Base-by-base conservation (phyloP, 345 rosid species). In the Eucalyptus microcorys region DNA sequence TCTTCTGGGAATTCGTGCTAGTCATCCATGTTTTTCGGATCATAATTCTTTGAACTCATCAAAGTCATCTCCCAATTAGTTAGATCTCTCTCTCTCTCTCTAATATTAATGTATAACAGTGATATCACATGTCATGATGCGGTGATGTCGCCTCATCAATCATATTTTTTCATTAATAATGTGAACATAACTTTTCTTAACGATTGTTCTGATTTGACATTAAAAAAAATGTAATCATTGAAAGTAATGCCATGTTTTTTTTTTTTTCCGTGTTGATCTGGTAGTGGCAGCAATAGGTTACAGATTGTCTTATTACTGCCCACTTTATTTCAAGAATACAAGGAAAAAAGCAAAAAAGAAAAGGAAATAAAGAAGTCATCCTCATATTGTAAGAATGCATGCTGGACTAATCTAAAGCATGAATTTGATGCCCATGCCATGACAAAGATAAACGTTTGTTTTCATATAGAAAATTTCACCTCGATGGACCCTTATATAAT, bases 201-300 rank as follows among this genome's bases (percentile, higher is more conserved):
- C 2, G 0, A 1, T 59, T 0, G 7, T 27, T 27, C 8, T 1
- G 16, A 27, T 12, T 59, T 59, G 40, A 64, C 40, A n/a, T 64
- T 14, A n/a, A 64, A 14, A 64, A 61, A 64, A 64, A 14, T 64
- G 34, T 32, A 64, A 14, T n/a, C 32, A 15, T 64, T 1, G 0
- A n/a, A 64, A 14, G 19, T 64, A 64, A 64, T 64, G 37, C 19
- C 66, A 5, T 59, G 32, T 59, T 17, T 3, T 1, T 8, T n/a
- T n/a, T 45, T 49, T 49, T 24, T 57, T 10, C 4, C n/a, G 5
- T 5, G n/a, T 59, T 27, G n/a, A 59, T 59, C n/a, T 7, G 7
- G 66, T 59, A 59, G 11, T 59, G 32, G 32, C 14, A 59, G 32
- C 32, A 59, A 5, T 55, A 59, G 37, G 37, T n/a, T 5, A 27